Evolutionary conservation across 305 asterid genomes (phyloP).

Genomic region (Nicotiana rustica): DNA sequence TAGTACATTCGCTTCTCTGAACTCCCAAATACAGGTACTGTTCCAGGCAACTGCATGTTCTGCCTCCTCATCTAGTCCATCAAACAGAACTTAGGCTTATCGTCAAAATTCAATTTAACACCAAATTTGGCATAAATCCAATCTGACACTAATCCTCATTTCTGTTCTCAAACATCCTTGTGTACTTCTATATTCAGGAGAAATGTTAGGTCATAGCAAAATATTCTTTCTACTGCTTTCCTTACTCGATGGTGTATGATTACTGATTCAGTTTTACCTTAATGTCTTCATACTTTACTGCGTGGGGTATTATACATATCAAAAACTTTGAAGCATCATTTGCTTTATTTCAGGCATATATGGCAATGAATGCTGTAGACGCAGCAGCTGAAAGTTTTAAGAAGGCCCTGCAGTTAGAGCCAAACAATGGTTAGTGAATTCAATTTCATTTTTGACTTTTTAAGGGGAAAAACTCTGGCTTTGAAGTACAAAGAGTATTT

Average conservation of each 20-base stretch:
- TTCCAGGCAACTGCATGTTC: neutral
- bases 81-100: neutral
- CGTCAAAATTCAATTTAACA: neutral
- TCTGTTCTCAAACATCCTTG: neutral
- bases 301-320: neutral
- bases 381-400: constrained; percentile 51
- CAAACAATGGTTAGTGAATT: constrained; percentile 45
- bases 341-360: constrained; percentile 45
- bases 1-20: neutral
- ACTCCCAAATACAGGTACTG: neutral
- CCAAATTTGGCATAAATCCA: neutral
- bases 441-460: neutral
- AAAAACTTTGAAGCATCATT: constrained; percentile 27
- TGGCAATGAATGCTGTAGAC: constrained; percentile 51
- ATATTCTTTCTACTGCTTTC: neutral
- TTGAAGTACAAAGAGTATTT: constrained; percentile 13
- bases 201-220: neutral
- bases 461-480: neutral
- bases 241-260: neutral
- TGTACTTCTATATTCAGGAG: neutral
- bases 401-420: constrained; percentile 51
- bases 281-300: constrained; percentile 18
- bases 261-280: constrained; percentile 2
- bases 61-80: neutral
- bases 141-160: constrained; percentile 1